Evolutionary conservation across 495 filamentous ascomycete species (phyloP), one percentile per base, ranked within the genome.

Genomic region (Trichoderma asperelloides): DNA sequence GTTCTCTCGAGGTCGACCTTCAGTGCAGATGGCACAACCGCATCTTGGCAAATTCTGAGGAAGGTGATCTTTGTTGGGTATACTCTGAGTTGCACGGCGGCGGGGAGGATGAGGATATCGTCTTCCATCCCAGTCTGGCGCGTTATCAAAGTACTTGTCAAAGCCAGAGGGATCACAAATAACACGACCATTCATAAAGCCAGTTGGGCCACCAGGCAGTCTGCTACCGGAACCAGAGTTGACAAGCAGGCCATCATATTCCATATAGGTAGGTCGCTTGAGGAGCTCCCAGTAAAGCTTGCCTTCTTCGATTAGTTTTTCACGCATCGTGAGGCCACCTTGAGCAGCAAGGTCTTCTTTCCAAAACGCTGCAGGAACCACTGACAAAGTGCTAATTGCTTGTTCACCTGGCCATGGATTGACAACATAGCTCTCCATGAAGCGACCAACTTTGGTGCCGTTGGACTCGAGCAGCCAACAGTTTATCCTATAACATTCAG

Each of bases 221-320:
- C 64, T 63, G 15, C 65, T 65, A 15, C 63, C 66, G 67, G 63
- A 65, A 47, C 23, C n/a, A 27, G 68, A 51, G 30, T 64, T 69
- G 45, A 70, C 70, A 39, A 78, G 63, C 25, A 66, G 63, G 9
- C 78, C 78, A 11, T 79, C 72, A 16, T 80, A 76, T 1, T 76
- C 68, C 68, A 71, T 78, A 63, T 79, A 78, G 12, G 65, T 72
- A 1, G 78, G 76, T 60, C 70, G 67, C 66, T 76, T 75, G 8
- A 73, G 68, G 5, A 80, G 72, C 51, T 78, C 73, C 78, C 78
- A 80, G 70, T 72, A 75, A 23, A 71, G 60, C 67, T 71, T 74
- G 43, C 78, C 78, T 1, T 77, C 72, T 37, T 39, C 67, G 64
- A 75, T 66, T 16, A 75, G 73, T 55, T 72, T 72, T 69, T 76